phyloP scores from a whole-genome alignment of 2,329 filamentous ascomycete genomes.

The Alternaria atra region DNA sequence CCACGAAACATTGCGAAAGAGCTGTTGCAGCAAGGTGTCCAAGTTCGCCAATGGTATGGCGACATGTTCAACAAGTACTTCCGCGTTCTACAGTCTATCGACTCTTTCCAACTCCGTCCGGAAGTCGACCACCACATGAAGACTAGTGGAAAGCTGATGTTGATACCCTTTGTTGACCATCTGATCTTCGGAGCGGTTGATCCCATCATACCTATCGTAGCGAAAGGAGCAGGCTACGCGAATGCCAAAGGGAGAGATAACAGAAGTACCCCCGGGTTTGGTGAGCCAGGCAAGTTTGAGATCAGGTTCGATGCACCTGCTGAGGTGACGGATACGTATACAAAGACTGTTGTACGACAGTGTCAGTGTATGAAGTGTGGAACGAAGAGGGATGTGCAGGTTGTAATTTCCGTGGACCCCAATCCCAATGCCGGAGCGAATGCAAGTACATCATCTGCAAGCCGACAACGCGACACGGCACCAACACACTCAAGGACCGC shows the following conservation, averaged over 20 bases:
- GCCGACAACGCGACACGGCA: conserved; percentile 25
- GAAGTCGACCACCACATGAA: conserved; percentile 46
- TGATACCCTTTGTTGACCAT: conserved; percentile 48
- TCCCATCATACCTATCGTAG: conserved; percentile 46
- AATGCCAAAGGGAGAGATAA: conserved; percentile 32
- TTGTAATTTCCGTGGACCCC: conserved; percentile 47
- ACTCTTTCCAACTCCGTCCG: conserved; percentile 41
- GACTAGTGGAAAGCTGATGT: conserved; percentile 43
- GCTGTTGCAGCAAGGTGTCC: conserved; percentile 43
- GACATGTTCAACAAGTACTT: conserved; percentile 53
- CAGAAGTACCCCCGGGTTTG: conserved; percentile 29
- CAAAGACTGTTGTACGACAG: conserved; percentile 42
- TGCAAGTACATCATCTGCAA: conserved; percentile 9
- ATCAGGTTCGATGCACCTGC: conserved; percentile 46
- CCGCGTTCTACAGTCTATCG: conserved; percentile 38
- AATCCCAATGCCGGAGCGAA: conserved; percentile 26
- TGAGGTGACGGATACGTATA: conserved; percentile 42
- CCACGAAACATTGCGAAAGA: conserved; percentile 38
- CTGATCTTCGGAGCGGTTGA: conserved; percentile 44
- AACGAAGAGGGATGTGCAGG: conserved; percentile 45
- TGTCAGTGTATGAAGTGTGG: conserved; percentile 50
- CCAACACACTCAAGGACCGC: conserved; percentile 26
- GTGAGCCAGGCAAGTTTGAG: conserved; percentile 44
- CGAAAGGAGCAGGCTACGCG: conserved; percentile 42
- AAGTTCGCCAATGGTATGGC: conserved; percentile 48